phyloP scores from a whole-genome alignment of 805 yeast species.

The Jamesozyma piceae region DNA sequence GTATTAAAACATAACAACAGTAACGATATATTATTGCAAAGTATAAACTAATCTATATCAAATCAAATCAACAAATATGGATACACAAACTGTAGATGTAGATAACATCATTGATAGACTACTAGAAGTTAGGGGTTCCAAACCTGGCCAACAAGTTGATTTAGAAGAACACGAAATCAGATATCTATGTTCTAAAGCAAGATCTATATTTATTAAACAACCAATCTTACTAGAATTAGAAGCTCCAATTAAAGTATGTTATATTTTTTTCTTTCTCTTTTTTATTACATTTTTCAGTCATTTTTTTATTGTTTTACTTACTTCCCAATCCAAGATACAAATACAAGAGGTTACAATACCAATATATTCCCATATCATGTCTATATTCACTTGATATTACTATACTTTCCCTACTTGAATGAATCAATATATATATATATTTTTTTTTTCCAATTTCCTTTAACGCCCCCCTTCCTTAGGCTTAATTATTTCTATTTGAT shows the following conservation, averaged over 20 bases:
- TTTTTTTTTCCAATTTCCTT: background rate
- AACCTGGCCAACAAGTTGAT: conserved; percentile 96
- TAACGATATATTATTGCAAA: background rate
- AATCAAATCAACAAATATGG: conserved; percentile 23
- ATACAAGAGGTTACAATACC: background rate
- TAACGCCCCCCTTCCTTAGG: background rate
- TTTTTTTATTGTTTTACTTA: background rate
- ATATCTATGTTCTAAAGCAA: conserved; percentile 91
- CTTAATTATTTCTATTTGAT: too few species aligned
- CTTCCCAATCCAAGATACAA: background rate
- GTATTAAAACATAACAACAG: background rate
- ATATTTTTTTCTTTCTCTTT: background rate
- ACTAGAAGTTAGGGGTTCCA: conserved; percentile 93
- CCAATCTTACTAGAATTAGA: conserved; percentile 92
- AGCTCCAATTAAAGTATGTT: conserved; percentile 86
- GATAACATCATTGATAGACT: conserved; percentile 95
- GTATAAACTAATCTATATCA: background rate
- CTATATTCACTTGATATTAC: too few species aligned
- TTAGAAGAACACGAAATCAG: conserved; percentile 90
- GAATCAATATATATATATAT: too few species aligned
- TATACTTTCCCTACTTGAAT: too few species aligned
- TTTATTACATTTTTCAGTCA: background rate
- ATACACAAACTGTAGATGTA: conserved; percentile 75
- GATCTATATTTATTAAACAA: conserved; percentile 96
- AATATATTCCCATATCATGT: background rate